phyloP scores from a whole-genome alignment of 352 stramenopile species.

The Globisporangium cystogenes region DNA sequence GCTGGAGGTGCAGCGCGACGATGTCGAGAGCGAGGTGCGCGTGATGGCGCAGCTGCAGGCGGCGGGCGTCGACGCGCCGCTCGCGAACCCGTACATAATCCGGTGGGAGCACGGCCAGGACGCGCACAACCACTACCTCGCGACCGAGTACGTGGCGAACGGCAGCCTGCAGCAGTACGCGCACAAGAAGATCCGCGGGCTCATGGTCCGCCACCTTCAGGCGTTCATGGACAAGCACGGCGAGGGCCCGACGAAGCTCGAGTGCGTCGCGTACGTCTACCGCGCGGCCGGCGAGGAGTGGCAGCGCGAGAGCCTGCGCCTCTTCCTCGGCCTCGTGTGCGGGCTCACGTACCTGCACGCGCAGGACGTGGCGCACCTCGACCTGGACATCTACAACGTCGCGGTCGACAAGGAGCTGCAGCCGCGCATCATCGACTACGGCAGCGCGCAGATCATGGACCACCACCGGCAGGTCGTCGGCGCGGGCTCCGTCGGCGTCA shows the following conservation, averaged over 20 bases:
- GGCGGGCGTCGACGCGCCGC: constrained; percentile 60
- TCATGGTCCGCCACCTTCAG: constrained; percentile 70
- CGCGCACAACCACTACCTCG: constrained; percentile 73
- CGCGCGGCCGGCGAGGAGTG: constrained; percentile 63
- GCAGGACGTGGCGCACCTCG: constrained; percentile 69
- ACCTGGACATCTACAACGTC: constrained; percentile 86
- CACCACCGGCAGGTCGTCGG: constrained; percentile 56
- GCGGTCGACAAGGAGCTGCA: constrained; percentile 50
- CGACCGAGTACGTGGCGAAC: constrained; percentile 78
- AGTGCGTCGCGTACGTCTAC: constrained; percentile 81
- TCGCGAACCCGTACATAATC: constrained; percentile 68
- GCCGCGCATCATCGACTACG: constrained; percentile 75
- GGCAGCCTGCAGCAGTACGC: constrained; percentile 69
- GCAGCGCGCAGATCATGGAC: constrained; percentile 75
- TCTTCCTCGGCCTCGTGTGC: constrained; percentile 62
- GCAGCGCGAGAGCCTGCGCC: constrained; percentile 63
- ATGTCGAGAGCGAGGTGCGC: constrained; percentile 76
- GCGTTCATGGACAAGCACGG: constrained; percentile 58
- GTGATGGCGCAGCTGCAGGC: constrained; percentile 79
- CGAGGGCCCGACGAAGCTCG: constrained; percentile 57
- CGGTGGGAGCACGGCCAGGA: constrained; percentile 75
- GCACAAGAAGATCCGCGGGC: constrained; percentile 57
- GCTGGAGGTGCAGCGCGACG: constrained; percentile 66
- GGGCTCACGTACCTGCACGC: constrained; percentile 79
- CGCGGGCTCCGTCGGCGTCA: constrained; percentile 64